These are phyloP conservation scores for Candida sanyaensis DNA, from an alignment of 1,139 yeast species.

Conservation along the genomic window DNA sequence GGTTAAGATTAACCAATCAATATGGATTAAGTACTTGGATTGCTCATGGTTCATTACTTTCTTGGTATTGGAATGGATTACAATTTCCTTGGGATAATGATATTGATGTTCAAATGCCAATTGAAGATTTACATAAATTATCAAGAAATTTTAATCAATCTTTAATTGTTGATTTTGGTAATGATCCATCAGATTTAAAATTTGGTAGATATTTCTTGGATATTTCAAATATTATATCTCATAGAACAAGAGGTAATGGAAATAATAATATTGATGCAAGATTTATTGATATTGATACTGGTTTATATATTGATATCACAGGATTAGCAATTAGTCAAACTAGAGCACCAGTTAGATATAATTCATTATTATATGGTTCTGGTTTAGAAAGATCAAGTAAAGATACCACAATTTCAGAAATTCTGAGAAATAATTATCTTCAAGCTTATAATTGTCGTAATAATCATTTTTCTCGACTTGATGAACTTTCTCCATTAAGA, in stretches of 20 bases:
- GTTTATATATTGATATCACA: conserved; percentile 71
- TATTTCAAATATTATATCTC: conserved; percentile 23
- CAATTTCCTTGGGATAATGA: conserved; percentile 59
- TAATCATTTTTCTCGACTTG: conserved; percentile 38
- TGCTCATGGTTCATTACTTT: conserved; percentile 44
- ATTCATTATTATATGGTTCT: conserved; percentile 10
- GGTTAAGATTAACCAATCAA: conserved; percentile 33
- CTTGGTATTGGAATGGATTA: conserved; percentile 54
- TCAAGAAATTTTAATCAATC: conserved; percentile 44
- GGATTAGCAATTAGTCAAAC: conserved; percentile 47
- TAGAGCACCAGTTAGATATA: conserved; percentile 32
- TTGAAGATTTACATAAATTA: conserved; percentile 43
- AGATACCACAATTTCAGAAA: conserved; percentile 16
- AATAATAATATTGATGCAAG: conserved; percentile 79
- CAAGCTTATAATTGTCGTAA: conserved; percentile 48
- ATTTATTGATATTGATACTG: conserved; percentile 74
- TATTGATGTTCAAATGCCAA: conserved; percentile 58
- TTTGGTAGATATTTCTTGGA: conserved; percentile 25
- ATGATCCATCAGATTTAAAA: conserved; percentile 20
- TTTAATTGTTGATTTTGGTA: conserved; percentile 38
- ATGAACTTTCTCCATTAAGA: conserved; percentile 33
- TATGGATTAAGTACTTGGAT: conserved; percentile 40
- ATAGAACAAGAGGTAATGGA: conserved; percentile 37
- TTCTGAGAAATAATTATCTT: conserved; percentile 20
- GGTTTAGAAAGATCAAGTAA: conserved; percentile 15